Base-by-base conservation (phyloP, 202 grass and related monocot genomes). In the Musa balbisiana region DNA sequence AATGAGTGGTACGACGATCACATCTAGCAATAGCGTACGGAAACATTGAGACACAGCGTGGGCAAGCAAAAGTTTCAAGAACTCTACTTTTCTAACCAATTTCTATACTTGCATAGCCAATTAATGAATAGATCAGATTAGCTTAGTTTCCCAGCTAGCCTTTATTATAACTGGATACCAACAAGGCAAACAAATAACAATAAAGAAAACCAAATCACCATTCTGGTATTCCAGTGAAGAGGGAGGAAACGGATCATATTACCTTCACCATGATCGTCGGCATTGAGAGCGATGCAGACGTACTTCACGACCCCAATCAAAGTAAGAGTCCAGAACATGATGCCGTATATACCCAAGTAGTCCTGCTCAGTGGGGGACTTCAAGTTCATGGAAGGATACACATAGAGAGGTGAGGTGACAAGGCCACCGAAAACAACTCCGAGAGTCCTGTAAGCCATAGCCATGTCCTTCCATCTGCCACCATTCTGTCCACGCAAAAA, bases 241-340 rank as follows among this genome's bases (percentile, higher is more conserved):
- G 15, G 58, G 4, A 49, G 10, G 9, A 59, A 69, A 75, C 15
- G 19, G 16, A 71, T 55, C 4, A 72, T 60, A 10, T 71, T 85
- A 87, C 89, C 89, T 91, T 91, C 89, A 76, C 89, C 89, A 65
- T 87, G 83, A 53, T 91, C 89, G 62, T 91, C 74, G 13, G 85
- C 89, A 29, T 79, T 91, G 59, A 91, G 85, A 55, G 89, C 85
- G 78, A 91, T 87, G 74, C 85, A 80, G 59, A 76, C 80, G 80
- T 91, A 91, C 75, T 91, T 91, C 12, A 91, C 71, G 1, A 91
- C 85, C 53, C 89, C 85, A 59, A 85, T 91, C 55, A 87, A 77
- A 74, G 89, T 87, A 67, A 91, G 89, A 60, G 89, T 91, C 89
- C 89, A 91, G 55, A 91, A 91, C 71, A 87, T 91, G 64, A 91